A percentile compares a stretch with the other conserved stretches of the same genome.
Conservation (phyloP, 1,284 basidiomycete genomes). For the Irpex rosettiformis region DNA sequence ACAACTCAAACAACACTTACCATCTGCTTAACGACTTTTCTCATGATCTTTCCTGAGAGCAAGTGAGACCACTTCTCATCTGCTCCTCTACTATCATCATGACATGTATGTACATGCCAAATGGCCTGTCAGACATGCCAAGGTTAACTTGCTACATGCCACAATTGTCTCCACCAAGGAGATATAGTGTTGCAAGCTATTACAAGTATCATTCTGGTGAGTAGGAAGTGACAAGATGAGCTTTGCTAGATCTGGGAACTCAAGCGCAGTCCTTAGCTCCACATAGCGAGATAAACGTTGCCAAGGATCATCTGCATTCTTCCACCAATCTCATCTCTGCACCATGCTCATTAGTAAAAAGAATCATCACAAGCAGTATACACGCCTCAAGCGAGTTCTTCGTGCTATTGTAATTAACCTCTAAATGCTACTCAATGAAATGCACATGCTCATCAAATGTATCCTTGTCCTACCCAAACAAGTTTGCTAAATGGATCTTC, state of each 20-base stretch:
- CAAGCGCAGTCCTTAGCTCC: conserved; percentile 79
- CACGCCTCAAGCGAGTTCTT: conserved; percentile 78
- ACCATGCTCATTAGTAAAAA: background rate
- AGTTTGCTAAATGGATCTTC: conserved; percentile 91
- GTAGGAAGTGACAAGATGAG: conserved; percentile 84
- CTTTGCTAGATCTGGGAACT: conserved; percentile 67
- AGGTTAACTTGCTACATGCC: conserved; percentile 96
- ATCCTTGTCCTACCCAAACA: conserved; percentile 94
- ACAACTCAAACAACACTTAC: conserved; percentile 36
- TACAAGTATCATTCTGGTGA: conserved; percentile 99
- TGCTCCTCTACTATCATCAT: conserved; percentile 74
- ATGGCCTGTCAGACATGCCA: conserved; percentile 80
- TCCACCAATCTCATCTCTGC: conserved; percentile 84
- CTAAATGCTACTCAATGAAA: conserved; percentile 74
- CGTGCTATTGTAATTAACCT: conserved; percentile 83
- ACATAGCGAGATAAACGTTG: conserved; percentile 93
- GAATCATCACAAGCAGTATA: conserved; percentile 4
- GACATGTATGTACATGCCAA: conserved; percentile 97
- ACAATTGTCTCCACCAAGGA: conserved; percentile 87
- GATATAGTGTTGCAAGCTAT: conserved; percentile 98
- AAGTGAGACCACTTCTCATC: conserved; percentile 58
- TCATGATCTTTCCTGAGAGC: conserved; percentile 77
- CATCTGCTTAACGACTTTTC: conserved; percentile 99
- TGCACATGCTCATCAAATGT: conserved; percentile 87
- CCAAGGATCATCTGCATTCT: conserved; percentile 93